A percentile compares a stretch with the other conserved stretches of the same genome.
Conservation (phyloP, 2,329 filamentous ascomycete species). For the Penicillium sp. region DNA sequence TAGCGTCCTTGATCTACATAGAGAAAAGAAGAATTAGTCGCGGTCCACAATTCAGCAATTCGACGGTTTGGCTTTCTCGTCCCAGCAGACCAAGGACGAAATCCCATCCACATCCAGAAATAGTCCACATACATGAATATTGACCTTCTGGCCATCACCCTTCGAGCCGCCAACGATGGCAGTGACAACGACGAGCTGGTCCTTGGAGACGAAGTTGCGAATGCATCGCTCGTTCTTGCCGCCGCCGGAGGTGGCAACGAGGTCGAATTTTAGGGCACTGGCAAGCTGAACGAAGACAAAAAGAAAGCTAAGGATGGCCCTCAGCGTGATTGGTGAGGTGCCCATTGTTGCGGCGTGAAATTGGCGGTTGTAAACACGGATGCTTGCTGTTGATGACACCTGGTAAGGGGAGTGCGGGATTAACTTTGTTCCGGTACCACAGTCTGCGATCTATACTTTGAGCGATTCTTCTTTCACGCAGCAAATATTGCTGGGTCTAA, state of each 20-base stretch:
- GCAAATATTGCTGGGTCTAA: background rate
- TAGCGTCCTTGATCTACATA: constrained; percentile 81
- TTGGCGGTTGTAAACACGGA: constrained; percentile 27
- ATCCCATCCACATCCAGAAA: background rate
- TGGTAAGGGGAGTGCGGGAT: constrained; percentile 30
- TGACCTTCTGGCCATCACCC: constrained; percentile 88
- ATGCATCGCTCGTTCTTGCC: constrained; percentile 79
- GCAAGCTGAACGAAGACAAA: constrained; percentile 40
- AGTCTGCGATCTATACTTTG: background rate
- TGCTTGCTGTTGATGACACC: constrained; percentile 35
- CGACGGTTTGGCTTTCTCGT: background rate
- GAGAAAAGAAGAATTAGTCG: constrained; percentile 8
- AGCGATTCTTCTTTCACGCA: background rate
- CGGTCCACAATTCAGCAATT: background rate
- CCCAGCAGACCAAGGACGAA: background rate
- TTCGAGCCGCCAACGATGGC: constrained; percentile 79
- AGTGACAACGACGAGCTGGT: constrained; percentile 93
- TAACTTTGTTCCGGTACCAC: constrained; percentile 31
- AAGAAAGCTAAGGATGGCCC: constrained; percentile 32
- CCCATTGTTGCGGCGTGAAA: constrained; percentile 30
- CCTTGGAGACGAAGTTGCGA: constrained; percentile 88
- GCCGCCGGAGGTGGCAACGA: constrained; percentile 65
- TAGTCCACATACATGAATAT: constrained; percentile 71
- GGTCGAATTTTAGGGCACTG: constrained; percentile 86
- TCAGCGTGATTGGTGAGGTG: constrained; percentile 29